Evolutionary conservation across 1,284 basidiomycete genomes (phyloP).

Genomic region (Abortiporus biennis): DNA sequence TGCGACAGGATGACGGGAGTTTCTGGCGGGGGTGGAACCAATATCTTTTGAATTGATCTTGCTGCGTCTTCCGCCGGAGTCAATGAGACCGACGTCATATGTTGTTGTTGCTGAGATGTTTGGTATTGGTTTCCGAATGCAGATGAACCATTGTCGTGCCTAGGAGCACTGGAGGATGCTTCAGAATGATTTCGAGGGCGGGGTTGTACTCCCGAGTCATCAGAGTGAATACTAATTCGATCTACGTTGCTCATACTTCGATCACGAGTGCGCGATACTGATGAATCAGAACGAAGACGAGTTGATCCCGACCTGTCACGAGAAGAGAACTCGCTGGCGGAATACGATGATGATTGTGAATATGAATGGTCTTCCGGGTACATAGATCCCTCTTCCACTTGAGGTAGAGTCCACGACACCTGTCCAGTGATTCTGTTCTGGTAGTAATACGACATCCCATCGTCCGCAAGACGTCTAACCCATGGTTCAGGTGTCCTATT

Average conservation of each 20-base stretch:
- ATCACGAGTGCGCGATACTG: conserved; percentile 26
- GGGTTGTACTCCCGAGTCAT: conserved; percentile 72
- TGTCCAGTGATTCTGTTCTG: conserved; percentile 68
- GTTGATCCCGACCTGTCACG: conserved; percentile 15
- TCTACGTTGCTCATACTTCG: conserved; percentile 30
- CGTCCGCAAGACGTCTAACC: conserved; percentile 75
- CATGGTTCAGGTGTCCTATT: conserved; percentile 71
- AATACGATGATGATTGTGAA: conserved; percentile 5
- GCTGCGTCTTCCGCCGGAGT: conserved; percentile 66
- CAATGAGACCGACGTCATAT: conserved; percentile 23
- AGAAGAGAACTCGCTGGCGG: conserved; percentile 15
- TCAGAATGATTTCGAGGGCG: conserved; percentile 29
- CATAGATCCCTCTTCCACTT: conserved; percentile 12
- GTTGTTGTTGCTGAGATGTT: conserved; percentile 8
- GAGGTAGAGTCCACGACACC: conserved; percentile 61
- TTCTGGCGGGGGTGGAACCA: conserved; percentile 52
- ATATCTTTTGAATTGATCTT: conserved; percentile 53
- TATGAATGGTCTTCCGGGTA: conserved; percentile 12
- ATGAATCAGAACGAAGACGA: conserved; percentile 34
- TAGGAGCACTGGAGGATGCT: conserved; percentile 17
- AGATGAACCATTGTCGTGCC: conserved; percentile 12
- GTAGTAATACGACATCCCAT: conserved; percentile 81
- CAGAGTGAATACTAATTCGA: conserved; percentile 65
- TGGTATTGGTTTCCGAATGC: conserved; percentile 10
- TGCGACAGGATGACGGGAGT: conserved; percentile 54